Evolutionary conservation across 225 moss, liverwort and hornwort genomes (phyloP).

Genomic region (Rhytidiadelphus loreus): DNA sequence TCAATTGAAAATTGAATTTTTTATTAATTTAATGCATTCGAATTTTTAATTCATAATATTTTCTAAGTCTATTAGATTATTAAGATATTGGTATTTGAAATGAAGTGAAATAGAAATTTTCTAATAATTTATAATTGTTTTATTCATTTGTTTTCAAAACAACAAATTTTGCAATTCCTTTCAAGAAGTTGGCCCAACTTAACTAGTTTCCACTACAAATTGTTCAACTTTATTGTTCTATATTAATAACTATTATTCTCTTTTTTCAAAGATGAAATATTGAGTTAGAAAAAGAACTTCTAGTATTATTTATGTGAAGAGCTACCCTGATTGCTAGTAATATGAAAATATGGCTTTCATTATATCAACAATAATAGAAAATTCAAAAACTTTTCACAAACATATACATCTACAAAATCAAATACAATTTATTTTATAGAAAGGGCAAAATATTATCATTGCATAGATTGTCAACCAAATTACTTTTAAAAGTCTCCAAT

Average conservation of each 20-base stretch:
- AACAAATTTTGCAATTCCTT: neutral
- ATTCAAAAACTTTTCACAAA: neutral
- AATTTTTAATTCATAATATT: too few relatives aligned
- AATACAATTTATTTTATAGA: too few relatives aligned
- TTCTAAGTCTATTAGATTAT: neutral
- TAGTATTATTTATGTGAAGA: neutral
- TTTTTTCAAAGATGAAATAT: neutral
- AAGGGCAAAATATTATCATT: too few relatives aligned
- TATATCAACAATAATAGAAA: neutral
- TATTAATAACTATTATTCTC: neutral
- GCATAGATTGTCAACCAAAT: neutral
- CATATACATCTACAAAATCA: neutral
- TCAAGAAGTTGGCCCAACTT: neutral
- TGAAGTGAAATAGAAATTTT: neutral
- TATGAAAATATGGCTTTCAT: neutral
- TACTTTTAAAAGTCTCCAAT: neutral
- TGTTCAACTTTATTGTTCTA: neutral
- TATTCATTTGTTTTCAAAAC: neutral
- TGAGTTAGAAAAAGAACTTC: neutral
- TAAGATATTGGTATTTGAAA: neutral
- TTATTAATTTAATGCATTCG: neutral
- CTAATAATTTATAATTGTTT: neutral
- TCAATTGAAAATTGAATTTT: too few relatives aligned
- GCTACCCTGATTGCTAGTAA: neutral
- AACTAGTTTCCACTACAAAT: neutral